Evolutionary conservation across 768 basidiomycete species (phyloP), one percentile per base, ranked within the genome.

Genomic region (Rhodotorula babjevae): DNA sequence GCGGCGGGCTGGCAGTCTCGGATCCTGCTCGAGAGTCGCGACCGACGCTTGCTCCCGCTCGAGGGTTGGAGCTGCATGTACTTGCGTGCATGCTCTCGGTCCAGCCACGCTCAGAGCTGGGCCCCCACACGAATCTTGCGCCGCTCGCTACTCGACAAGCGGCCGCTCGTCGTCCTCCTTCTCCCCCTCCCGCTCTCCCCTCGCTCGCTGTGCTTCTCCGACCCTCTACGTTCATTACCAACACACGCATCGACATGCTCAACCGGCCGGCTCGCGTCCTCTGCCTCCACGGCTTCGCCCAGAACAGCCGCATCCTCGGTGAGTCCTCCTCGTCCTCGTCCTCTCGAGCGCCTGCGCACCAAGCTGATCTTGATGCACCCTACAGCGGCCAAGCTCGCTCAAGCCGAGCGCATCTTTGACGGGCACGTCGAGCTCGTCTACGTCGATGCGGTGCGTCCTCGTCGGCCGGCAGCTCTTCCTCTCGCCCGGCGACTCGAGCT

Each of bases 381-480:
- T 6, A 36, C 47, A 62, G 53, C 55, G 63, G 63, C 42, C 10
- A 65, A 65, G 42, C 42, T 65, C 11, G 16, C n/a, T 4, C 40
- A 42, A 16, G 53, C 42, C 18, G 19, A 44, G 40, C 25, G 23
- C 23, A 12, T 65, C 21, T 65, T 55, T 27, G 53, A n/a, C 27
- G 53, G 40, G 25, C n/a, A 65, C 27, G 23, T 65, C 53, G 53
- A 65, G 42, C 42, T 65, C 14, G 23, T 56, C 40, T 44, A 12
- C 42, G 36, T 65, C 19, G 40, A 65, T 19, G 53, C 63, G 8
- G 63, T 65, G 42, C n/a, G 63, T 65, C n/a, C 27, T 7, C 36
- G 29, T 46, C 44, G 44, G 12, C 14, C 44, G 18, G 18, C 44
- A 12, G 8, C 14, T 46, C 8, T 46, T 11, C 18, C 44, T 18